Evolutionary conservation across 2,329 filamentous ascomycete species (phyloP).

Genomic region (Thielaviopsis euricoi): DNA sequence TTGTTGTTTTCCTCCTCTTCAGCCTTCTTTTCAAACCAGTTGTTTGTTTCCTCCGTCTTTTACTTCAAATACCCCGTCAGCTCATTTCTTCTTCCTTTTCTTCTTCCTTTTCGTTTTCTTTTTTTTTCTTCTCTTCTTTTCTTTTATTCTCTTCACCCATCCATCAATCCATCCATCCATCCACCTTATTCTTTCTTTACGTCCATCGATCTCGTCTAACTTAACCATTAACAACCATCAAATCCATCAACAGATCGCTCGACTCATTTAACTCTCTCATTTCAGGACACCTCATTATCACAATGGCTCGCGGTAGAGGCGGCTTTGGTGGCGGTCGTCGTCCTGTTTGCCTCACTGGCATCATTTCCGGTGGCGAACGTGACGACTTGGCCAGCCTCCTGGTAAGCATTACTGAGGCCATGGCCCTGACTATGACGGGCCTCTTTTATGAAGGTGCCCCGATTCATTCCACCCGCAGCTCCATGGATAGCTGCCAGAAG

Average conservation of each 20-base stretch:
- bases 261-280: not conserved
- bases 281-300: not conserved
- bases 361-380: slow-evolving; percentile 31
- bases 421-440: slow-evolving; percentile 34
- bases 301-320: slow-evolving; percentile 24
- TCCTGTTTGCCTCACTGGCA: slow-evolving; percentile 33
- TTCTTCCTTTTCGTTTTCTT: no score
- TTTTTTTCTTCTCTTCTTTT: not conserved
- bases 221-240: no score
- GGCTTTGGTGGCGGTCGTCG: slow-evolving; percentile 22
- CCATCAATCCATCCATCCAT: not conserved
- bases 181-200: no score
- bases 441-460: slow-evolving; percentile 26
- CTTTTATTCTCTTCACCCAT: not conserved
- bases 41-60: slow-evolving; percentile 6
- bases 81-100: not conserved
- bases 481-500: slow-evolving; percentile 4
- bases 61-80: not conserved
- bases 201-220: no score
- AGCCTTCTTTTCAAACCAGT: not conserved
- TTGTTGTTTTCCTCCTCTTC: not conserved
- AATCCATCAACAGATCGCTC: no score
- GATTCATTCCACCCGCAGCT: not conserved
- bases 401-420: slow-evolving; percentile 34
- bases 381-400: slow-evolving; percentile 36